Percentiles rank a stretch among this genome's conserved stretches.
phyloP scores from a whole-genome alignment of 495 filamentous ascomycete genomes.

The Pseudomonodictys pantanalensis region DNA sequence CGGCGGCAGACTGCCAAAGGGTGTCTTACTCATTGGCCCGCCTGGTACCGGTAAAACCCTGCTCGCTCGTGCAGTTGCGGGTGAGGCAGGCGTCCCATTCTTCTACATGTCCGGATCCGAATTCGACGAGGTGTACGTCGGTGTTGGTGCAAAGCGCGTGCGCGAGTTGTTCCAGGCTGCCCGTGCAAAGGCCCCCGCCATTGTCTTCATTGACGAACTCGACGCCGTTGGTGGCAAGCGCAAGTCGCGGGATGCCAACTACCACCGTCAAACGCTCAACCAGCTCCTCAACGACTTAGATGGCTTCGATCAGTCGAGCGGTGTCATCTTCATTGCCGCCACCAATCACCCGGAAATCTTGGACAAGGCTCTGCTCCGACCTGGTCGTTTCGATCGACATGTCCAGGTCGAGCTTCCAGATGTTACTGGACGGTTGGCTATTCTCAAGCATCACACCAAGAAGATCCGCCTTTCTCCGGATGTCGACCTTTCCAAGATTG shows the following conservation, averaged over 20 bases:
- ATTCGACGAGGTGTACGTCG: slow-evolving; percentile 98
- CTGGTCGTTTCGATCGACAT: slow-evolving; percentile 92
- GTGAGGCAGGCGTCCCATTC: slow-evolving; percentile 96
- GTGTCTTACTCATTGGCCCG: slow-evolving; percentile 90
- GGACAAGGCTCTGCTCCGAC: slow-evolving; percentile 90
- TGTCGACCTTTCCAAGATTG: slow-evolving; percentile 78
- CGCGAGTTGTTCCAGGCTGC: slow-evolving; percentile 90
- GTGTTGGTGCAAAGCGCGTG: slow-evolving; percentile 95
- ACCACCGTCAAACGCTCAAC: slow-evolving; percentile 95
- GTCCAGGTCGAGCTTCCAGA: slow-evolving; percentile 86
- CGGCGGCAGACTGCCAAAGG: slow-evolving; percentile 94
- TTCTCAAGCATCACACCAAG: slow-evolving; percentile 87
- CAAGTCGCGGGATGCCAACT: slow-evolving; percentile 90
- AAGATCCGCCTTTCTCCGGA: slow-evolving; percentile 73
- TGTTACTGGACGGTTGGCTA: slow-evolving; percentile 89
- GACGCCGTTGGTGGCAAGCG: slow-evolving; percentile 94
- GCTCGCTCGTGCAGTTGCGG: slow-evolving; percentile 90
- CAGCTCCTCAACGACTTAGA: slow-evolving; percentile 98
- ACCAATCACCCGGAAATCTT: slow-evolving; percentile 94
- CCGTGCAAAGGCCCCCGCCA: slow-evolving; percentile 84
- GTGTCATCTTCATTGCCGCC: slow-evolving; percentile 91
- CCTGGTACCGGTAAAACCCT: slow-evolving; percentile 99
- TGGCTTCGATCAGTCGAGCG: slow-evolving; percentile 88
- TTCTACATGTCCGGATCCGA: slow-evolving; percentile 99
- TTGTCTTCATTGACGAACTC: slow-evolving; percentile 97